Evolutionary conservation across 805 yeast genomes (phyloP).

Genomic region (Wickerhamomyces silvicola): DNA sequence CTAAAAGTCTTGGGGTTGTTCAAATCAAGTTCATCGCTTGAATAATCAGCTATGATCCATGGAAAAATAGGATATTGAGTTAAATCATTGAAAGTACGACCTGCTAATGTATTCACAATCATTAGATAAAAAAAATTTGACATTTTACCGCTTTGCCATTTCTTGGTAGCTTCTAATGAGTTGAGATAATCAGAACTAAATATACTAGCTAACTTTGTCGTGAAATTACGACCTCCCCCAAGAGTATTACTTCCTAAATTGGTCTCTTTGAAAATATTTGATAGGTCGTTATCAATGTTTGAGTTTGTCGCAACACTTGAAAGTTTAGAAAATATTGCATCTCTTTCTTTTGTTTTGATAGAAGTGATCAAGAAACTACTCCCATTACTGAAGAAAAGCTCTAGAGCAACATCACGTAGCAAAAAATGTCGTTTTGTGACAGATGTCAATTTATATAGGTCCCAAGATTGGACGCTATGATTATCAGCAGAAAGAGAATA

Average conservation of each 20-base stretch:
- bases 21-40: slow-evolving; percentile 64
- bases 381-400: slow-evolving; percentile 69
- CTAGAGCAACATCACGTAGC: slow-evolving; percentile 75
- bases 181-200: slow-evolving; percentile 32
- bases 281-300: slow-evolving; percentile 48
- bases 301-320: slow-evolving; percentile 42
- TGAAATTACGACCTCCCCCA: slow-evolving; percentile 28
- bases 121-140: slow-evolving; percentile 80
- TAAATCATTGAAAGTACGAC: slow-evolving; percentile 80
- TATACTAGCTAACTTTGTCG: slow-evolving; percentile 38
- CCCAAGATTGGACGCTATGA: slow-evolving; percentile 56
- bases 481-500: slow-evolving; percentile 19
- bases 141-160: slow-evolving; percentile 73
- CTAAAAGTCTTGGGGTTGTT: slow-evolving; percentile 55
- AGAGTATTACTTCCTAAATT: slow-evolving; percentile 27
- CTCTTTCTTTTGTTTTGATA: slow-evolving; percentile 44
- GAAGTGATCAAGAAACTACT: slow-evolving; percentile 66
- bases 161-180: slow-evolving; percentile 46
- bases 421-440: slow-evolving; percentile 71
- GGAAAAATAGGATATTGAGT: slow-evolving; percentile 93
- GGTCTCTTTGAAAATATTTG: slow-evolving; percentile 46
- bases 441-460: slow-evolving; percentile 49
- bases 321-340: slow-evolving; percentile 45
- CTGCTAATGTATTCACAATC: slow-evolving; percentile 77
- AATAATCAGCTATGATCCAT: slow-evolving; percentile 82